phyloP scores from a whole-genome alignment of 345 rosid genomes.

The Euclidium syriacum region DNA sequence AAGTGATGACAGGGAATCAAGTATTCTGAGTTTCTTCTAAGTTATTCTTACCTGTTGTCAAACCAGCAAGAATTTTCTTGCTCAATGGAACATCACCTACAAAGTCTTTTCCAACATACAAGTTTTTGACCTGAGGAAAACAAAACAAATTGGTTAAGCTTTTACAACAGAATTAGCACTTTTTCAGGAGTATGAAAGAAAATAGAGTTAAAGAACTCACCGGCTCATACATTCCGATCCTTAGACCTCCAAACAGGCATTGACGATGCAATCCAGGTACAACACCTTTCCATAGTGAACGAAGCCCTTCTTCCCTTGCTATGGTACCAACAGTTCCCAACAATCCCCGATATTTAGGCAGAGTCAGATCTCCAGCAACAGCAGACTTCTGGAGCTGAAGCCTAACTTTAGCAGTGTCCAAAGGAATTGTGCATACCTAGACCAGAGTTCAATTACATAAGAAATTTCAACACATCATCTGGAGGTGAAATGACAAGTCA shows the following conservation, averaged over 20 bases:
- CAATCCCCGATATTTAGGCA: constrained; percentile 83
- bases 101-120: constrained; percentile 75
- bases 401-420: constrained; percentile 98
- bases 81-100: constrained; percentile 93
- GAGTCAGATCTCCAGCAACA: constrained; percentile 48
- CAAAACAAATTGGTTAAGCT: neutral
- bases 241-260: constrained; percentile 87
- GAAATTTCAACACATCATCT: neutral
- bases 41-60: constrained; percentile 78
- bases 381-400: constrained; percentile 93
- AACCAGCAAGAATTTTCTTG: constrained; percentile 96
- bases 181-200: neutral
- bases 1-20: neutral
- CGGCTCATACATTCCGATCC: constrained; percentile 96
- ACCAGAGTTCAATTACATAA: constrained; percentile 13
- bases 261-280: constrained; percentile 97
- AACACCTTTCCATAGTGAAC: constrained; percentile 94
- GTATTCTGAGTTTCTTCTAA: neutral
- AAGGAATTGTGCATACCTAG: constrained; percentile 91
- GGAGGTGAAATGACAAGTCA: neutral
- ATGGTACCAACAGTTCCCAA: constrained; percentile 91
- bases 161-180: neutral
- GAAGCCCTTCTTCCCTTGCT: constrained; percentile 87
- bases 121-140: constrained; percentile 62
- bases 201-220: constrained; percentile 47